phyloP scores from a whole-genome alignment of 495 filamentous ascomycete genomes.

The Penicillium atrosanguineum region DNA sequence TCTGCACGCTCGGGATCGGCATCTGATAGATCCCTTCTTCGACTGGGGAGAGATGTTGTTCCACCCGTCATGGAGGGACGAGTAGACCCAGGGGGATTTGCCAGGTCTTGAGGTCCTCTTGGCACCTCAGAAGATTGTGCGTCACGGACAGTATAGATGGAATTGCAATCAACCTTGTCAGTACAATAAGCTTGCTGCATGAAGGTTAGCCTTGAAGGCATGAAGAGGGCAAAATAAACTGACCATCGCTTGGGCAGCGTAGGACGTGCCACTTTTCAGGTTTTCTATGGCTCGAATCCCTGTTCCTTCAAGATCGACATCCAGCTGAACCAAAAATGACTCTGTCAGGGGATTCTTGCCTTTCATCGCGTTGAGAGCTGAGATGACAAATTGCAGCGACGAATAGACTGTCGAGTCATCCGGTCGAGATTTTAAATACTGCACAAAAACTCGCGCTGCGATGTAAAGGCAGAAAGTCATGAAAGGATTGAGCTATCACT shows the following conservation, averaged over 20 bases:
- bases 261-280: slow-evolving; percentile 2
- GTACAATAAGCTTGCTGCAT: slow-evolving; percentile 11
- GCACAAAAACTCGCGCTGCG: slow-evolving; percentile 89
- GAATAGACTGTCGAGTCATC: slow-evolving; percentile 78
- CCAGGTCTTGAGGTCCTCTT: slow-evolving; percentile 3
- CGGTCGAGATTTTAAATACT: slow-evolving; percentile 86
- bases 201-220: neutral
- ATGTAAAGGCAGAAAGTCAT: slow-evolving; percentile 96
- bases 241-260: slow-evolving; percentile 14
- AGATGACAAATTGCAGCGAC: slow-evolving; percentile 84
- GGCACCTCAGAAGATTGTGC: neutral
- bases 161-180: slow-evolving; percentile 11
- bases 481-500: slow-evolving; percentile 85
- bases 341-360: slow-evolving; percentile 87
- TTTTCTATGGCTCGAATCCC: slow-evolving; percentile 28
- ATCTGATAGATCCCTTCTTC: slow-evolving; percentile 16
- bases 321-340: slow-evolving; percentile 91
- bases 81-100: neutral
- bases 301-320: slow-evolving; percentile 82
- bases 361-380: slow-evolving; percentile 86
- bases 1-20: neutral
- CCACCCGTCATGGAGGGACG: neutral
- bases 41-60: slow-evolving; percentile 28
- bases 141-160: slow-evolving; percentile 14
- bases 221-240: neutral